Evolutionary conservation across 352 stramenopile species (phyloP), one percentile per base, ranked within the genome.

Genomic region (Phytophthora pistaciae): DNA sequence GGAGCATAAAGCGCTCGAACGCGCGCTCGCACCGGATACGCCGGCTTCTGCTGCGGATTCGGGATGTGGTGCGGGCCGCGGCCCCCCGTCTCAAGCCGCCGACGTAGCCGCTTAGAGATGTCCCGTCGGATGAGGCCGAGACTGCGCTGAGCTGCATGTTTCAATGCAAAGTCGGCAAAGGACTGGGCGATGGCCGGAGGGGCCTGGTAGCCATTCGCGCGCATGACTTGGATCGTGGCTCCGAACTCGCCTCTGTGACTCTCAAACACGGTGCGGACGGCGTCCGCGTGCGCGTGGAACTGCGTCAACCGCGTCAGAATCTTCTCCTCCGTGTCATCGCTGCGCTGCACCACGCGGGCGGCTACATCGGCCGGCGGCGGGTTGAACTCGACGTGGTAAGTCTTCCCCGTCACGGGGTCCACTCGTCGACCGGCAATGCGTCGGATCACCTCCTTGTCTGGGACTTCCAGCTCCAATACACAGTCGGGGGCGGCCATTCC

Each of bases 331-430:
- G 92, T 98, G 80, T 98, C 95, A 73, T 98, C 95, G 7, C 82
- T 93, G 36, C 94, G 79, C 76, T 98, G 94, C 33, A 94, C 63
- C 1, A 94, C 82, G 33, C 64, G 92, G 48, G 75, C 60, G 13
- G 79, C 79, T 33, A 86, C 78, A n/a, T 87, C 88, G 6, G 50
- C 49, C 1, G 84, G 80, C 8, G 97, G 97, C 20, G 96, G 95
- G 64, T 98, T 98, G 79, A 98, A 99, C 68, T 97, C 96, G 13
- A 99, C 79, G 74, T 99, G 97, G 82, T 99, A 99, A 3, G 91
- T 98, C 66, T 95, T 94, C 58, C 96, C 95, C 5, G 85, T 98
- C 5, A 78, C 78, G 20, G 93, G 93, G 74, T 99, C 96, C 33
- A 99, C 97, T 55, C 96, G 97, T 16, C 97, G 89, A 60, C 97